Percentiles rank a stretch among this genome's conserved stretches.
Evolutionary conservation across 2,329 filamentous ascomycete species (phyloP).

Genomic region (Xylariales sp.): DNA sequence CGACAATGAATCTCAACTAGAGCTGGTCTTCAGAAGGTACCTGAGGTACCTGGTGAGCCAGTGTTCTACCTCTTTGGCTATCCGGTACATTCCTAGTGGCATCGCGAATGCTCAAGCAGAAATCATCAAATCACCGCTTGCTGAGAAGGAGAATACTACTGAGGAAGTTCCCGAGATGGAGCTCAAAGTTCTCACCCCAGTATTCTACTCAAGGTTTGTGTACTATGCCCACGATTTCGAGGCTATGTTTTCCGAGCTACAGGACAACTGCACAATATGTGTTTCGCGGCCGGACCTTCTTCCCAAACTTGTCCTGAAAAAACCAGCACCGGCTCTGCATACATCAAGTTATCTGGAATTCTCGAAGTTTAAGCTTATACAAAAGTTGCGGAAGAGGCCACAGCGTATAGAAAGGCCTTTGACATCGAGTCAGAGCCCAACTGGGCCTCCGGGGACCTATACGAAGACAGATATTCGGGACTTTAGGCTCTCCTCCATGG

Average conservation of each 20-base stretch:
- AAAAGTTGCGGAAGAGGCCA: slow-evolving; percentile 36
- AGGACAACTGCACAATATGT: slow-evolving; percentile 55
- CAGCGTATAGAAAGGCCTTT: slow-evolving; percentile 34
- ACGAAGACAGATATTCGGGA: slow-evolving; percentile 35
- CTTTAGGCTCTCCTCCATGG: slow-evolving; percentile 47
- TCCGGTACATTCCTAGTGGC: slow-evolving; percentile 53
- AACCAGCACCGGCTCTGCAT: slow-evolving; percentile 28
- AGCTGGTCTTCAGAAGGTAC: slow-evolving; percentile 43
- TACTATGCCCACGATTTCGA: slow-evolving; percentile 59
- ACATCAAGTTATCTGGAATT: slow-evolving; percentile 32
- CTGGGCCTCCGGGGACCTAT: slow-evolving; percentile 7
- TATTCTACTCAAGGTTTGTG: slow-evolving; percentile 63
- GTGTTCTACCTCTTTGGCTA: slow-evolving; percentile 35
- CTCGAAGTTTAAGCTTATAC: slow-evolving; percentile 38
- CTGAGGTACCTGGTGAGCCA: slow-evolving; percentile 44
- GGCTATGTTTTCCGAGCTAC: slow-evolving; percentile 55
- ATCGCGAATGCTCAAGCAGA: slow-evolving; percentile 31
- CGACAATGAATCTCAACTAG: slow-evolving; percentile 40
- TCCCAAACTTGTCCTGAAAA: slow-evolving; percentile 37
- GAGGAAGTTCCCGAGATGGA: slow-evolving; percentile 47
- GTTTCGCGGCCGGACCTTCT: slow-evolving; percentile 52
- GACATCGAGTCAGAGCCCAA: slow-evolving; percentile 28
- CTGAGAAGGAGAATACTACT: slow-evolving; percentile 10
- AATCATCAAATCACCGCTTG: slow-evolving; percentile 29
- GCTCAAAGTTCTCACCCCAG: slow-evolving; percentile 57